Evolutionary conservation across 257 asterid genomes (phyloP), one percentile per base, ranked within the genome.

Genomic region (Penstemon davidsonii): DNA sequence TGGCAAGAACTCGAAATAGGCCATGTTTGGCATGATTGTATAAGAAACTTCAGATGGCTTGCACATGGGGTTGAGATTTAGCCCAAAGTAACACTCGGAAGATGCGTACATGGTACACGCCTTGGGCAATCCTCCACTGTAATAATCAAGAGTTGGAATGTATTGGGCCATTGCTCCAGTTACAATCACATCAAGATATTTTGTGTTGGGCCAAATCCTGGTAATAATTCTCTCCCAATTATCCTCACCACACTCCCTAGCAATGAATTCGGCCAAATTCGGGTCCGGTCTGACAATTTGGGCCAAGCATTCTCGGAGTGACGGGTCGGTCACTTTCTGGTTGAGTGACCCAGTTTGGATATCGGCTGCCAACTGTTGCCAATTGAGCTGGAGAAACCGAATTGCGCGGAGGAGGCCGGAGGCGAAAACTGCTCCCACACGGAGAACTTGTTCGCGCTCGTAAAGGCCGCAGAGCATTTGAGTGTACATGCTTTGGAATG

Each of bases 121-220:
- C 45, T 83, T 70, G 0, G 97, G 97, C 33, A 91, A 55, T 0
- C 97, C 95, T 0, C 96, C 95, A 7, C 91, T 82, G 81, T 91
- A 94, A 40, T 91, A 88, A 49, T 94, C 99, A 2, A 91, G 82
- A 0, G 95, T 91, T n/a, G 99, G 97, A 40, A 93, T 90, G 59
- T 93, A 93, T 19, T 90, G 99, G 3, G 99, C 97, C 99, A 93
- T 93, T 3, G 99, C 96, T 1, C 99, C 99, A 0, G 99, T 93
- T 36, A 93, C 99, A 6, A 93, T 93, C 43, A 93, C 97, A 63
- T 93, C 99, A 0, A 93, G 81, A 12, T 90, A 93, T 6, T 85
- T 93, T 0, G 99, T 88, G 75, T 88, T 88, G 2, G 99, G 99
- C 99, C 99, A 93, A 47, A 93, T 85, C 44, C 96, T 75, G 1